A percentile compares a stretch with the other conserved stretches of the same genome.
phyloP scores from a whole-genome alignment of 495 filamentous ascomycete species.

The Aspergillus carlsbadensis region DNA sequence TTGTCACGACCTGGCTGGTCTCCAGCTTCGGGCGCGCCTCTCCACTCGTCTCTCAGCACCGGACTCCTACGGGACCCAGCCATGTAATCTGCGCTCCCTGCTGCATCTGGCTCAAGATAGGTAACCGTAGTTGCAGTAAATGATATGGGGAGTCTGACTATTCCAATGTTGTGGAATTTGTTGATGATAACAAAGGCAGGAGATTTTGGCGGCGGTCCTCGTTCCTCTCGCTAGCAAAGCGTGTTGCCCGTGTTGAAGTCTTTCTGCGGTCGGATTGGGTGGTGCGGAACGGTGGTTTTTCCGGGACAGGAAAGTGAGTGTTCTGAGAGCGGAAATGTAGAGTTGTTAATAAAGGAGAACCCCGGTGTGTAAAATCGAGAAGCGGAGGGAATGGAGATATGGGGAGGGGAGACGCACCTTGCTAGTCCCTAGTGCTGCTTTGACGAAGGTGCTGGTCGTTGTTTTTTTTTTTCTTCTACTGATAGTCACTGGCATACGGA shows the following conservation, averaged over 20 bases:
- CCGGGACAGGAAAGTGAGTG: conserved; percentile 23
- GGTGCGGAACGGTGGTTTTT: conserved; percentile 43
- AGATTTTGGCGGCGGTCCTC: conserved; percentile 19
- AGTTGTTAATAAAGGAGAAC: conserved; percentile 4
- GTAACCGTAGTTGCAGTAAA: background rate
- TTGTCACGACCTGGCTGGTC: conserved; percentile 39
- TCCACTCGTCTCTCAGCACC: conserved; percentile 58
- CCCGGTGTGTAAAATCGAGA: background rate
- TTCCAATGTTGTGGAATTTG: conserved; percentile 13
- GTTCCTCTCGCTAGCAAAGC: conserved; percentile 18
- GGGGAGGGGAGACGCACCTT: conserved; percentile 11
- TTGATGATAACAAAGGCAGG: conserved; percentile 11
- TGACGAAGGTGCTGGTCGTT: background rate
- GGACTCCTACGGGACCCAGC: conserved; percentile 58
- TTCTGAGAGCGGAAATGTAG: background rate
- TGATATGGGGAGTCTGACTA: conserved; percentile 6
- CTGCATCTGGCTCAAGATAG: conserved; percentile 41
- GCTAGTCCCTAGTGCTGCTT: background rate
- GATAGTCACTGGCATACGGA: conserved; percentile 13
- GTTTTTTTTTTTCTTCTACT: background rate
- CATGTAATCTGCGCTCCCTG: conserved; percentile 44
- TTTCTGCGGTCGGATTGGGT: conserved; percentile 27
- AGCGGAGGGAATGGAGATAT: background rate
- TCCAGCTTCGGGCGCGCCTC: conserved; percentile 44
- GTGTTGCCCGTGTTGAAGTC: conserved; percentile 38